Evolutionary conservation across 495 filamentous ascomycete genomes (phyloP), one percentile per base, ranked within the genome.

Genomic region (Sordaria brevicollis): DNA sequence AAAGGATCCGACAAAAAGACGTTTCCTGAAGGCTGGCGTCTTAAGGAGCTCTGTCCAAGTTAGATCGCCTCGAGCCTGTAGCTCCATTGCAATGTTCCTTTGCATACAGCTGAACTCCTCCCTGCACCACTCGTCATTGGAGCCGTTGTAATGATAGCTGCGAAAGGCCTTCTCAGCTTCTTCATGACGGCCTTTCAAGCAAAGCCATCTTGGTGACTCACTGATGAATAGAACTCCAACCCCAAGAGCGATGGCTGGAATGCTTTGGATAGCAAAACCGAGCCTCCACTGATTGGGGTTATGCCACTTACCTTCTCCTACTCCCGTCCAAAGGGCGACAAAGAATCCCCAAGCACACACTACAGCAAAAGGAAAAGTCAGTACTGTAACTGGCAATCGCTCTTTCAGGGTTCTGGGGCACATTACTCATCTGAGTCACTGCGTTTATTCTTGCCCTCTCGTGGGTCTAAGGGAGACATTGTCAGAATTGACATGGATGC

Each of bases 201-300:
- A 82, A 8, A 89, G 78, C 86, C 86, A 89, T 65, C 87, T 77
- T 13, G 87, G 87, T 0, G 84, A 86, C 73, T 88, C 87, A 10
- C 80, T 79, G 13, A 88, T 79, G 71, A 86, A 86, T 72, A 81
- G 82, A 35, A 86, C 76, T 11, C 86, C 85, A 8, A 77, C 69
- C 7, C 76, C 78, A 29, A 89, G 78, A n/a, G 85, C 71, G 4
- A 88, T 54, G 7, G 83, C 80, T 7, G 86, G 86, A 1, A 83
- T 74, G 36, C 79, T 80, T 70, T 88, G 86, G 31, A 88, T 82
- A 17, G 84, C 83, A 25, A 89, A 81, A 0, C 86, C 86, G 38
- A 88, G 83, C 37, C 86, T 78, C 87, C 87, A 87, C 72, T 83
- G 77, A 62, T 78, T 77, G 36, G 74, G 35, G 57, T 79, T 79